Evolutionary conservation across 2,329 filamentous ascomycete genomes (phyloP).

Genomic region (Hyphodiscus sp.): DNA sequence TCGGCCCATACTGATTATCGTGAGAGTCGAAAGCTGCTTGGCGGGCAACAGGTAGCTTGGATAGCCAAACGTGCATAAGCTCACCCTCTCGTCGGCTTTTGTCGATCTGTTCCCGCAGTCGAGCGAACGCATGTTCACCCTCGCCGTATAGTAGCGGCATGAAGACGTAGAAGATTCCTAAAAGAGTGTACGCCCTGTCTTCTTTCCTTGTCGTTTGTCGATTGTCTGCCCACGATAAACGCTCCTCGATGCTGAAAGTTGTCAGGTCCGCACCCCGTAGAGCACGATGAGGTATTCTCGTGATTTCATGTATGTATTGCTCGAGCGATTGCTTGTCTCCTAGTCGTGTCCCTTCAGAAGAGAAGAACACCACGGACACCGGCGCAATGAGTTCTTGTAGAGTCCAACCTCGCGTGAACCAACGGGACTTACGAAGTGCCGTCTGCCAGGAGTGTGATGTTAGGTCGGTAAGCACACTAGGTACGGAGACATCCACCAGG

Average conservation of each 20-base stretch:
- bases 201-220: constrained; percentile 31
- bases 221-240: constrained; percentile 34
- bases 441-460: background rate
- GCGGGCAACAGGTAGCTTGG: no score
- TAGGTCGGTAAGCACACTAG: background rate
- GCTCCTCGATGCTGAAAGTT: constrained; percentile 2
- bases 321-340: background rate
- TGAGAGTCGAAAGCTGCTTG: constrained; percentile 19
- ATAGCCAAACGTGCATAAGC: no score
- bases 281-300: no score
- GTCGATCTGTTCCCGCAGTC: no score
- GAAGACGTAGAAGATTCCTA: constrained; percentile 37
- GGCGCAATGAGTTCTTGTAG: constrained; percentile 10
- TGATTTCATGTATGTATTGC: background rate
- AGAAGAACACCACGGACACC: constrained; percentile 3
- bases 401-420: no score
- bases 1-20: constrained; percentile 17
- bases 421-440: constrained; percentile 2
- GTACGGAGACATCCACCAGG: background rate
- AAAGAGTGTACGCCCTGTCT: constrained; percentile 20
- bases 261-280: background rate
- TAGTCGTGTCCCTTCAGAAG: background rate
- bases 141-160: constrained; percentile 38
- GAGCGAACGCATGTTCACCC: constrained; percentile 7
- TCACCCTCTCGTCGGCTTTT: no score